Evolutionary conservation across 768 basidiomycete species (phyloP).

Genomic region (Hypsizygus marmoreus): DNA sequence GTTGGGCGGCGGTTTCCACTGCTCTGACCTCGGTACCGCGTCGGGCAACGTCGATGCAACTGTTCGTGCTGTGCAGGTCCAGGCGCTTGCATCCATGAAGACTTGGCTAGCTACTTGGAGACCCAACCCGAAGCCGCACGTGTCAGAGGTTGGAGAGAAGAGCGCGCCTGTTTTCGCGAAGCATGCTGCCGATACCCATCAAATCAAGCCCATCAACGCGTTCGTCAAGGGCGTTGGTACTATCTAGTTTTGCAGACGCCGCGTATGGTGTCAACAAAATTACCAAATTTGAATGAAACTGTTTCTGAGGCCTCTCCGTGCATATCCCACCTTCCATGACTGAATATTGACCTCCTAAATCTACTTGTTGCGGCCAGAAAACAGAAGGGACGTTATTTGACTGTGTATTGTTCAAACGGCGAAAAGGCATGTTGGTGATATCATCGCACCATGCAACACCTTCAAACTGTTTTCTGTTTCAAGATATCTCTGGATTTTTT

Average conservation of each 20-base stretch:
- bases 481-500: not conserved
- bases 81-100: slow-evolving; percentile 54
- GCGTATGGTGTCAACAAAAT: no score
- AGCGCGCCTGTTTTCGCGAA: slow-evolving; percentile 1
- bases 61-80: slow-evolving; percentile 52
- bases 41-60: slow-evolving; percentile 50
- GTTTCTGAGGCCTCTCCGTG: no score
- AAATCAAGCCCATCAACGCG: slow-evolving; percentile 35
- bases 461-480: no score
- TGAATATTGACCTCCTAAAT: no score
- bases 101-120: slow-evolving; percentile 56
- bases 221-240: slow-evolving; percentile 32
- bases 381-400: no score
- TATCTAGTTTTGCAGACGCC: slow-evolving; percentile 11
- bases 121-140: slow-evolving; percentile 14
- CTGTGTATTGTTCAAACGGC: no score
- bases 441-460: no score
- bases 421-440: no score
- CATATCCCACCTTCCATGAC: no score
- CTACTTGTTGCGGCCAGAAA: no score
- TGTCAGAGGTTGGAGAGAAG: not conserved
- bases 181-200: not conserved
- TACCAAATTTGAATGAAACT: no score
- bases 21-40: slow-evolving; percentile 53
- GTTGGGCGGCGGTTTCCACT: slow-evolving; percentile 66